These are phyloP conservation scores for Dryas octopetala DNA, from an alignment of 306 rosid species.

Conservation along the genomic window DNA sequence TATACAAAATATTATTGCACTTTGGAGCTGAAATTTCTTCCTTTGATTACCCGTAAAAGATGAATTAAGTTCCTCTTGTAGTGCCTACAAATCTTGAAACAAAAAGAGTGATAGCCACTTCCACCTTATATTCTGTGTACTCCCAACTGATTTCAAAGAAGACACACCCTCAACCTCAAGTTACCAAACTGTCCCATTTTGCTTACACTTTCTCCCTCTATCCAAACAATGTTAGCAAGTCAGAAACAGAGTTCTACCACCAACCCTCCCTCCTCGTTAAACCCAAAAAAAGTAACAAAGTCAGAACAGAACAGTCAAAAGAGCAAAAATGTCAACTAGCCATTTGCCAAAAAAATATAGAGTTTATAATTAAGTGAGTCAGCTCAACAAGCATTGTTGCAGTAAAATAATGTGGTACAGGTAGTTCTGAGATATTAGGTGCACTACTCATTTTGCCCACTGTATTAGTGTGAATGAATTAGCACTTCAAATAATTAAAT, in stretches of 20 bases:
- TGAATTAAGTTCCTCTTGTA: too few species aligned
- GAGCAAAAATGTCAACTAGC: not conserved
- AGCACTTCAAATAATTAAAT: not conserved
- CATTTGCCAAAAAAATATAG: not conserved
- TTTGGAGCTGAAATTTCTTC: too few species aligned
- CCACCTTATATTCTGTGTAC: too few species aligned
- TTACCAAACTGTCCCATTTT: not conserved
- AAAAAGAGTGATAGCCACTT: too few species aligned
- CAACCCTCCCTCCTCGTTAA: not conserved
- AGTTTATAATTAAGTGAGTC: not conserved
- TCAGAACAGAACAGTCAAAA: not conserved
- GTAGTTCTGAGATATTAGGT: not conserved
- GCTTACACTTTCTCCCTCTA: not conserved
- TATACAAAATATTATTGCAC: too few species aligned
- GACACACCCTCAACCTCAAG: not conserved
- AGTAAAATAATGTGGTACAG: not conserved
- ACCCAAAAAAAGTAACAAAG: not conserved
- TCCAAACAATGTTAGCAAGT: not conserved
- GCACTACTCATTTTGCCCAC: constrained; percentile 27
- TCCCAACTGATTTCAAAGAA: not conserved
- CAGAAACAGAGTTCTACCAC: constrained; percentile 10
- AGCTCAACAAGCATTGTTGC: constrained; percentile 11
- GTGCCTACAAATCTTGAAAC: too few species aligned
- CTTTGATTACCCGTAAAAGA: too few species aligned
- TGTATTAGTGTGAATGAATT: constrained; percentile 37